Evolutionary conservation across 345 rosid species (phyloP).

Genomic region (Nephelium lappaceum): DNA sequence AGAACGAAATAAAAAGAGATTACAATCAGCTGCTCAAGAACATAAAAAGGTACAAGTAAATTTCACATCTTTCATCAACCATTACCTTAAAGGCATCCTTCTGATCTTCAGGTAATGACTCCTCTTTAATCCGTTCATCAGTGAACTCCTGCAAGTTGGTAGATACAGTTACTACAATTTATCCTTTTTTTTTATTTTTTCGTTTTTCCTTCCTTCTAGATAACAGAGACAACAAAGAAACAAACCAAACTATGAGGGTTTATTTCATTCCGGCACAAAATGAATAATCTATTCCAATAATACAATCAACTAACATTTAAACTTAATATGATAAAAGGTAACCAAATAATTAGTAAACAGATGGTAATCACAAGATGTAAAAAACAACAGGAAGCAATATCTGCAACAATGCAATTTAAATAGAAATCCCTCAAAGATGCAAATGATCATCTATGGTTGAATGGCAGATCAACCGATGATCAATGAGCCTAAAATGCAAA

Average conservation of each 20-base stretch:
- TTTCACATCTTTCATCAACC: constrained; percentile 5
- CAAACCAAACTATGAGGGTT: background rate
- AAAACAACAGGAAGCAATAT: background rate
- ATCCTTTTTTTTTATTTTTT: background rate
- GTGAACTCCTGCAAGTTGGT: constrained; percentile 64
- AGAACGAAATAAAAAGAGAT: background rate
- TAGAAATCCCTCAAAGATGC: background rate
- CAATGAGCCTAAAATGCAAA: background rate
- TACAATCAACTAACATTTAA: background rate
- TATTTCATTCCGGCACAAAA: background rate
- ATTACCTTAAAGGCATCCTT: constrained; percentile 84
- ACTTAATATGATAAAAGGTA: background rate
- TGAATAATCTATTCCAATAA: background rate
- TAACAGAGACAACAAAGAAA: background rate
- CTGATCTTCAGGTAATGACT: constrained; percentile 71
- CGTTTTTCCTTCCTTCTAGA: background rate
- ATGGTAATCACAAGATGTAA: background rate
- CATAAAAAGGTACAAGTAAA: constrained; percentile 5
- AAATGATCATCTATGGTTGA: background rate
- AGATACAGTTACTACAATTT: constrained; percentile 17
- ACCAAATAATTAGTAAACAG: background rate
- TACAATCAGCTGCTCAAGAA: constrained; percentile 8
- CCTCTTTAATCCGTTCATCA: constrained; percentile 60
- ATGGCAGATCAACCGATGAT: background rate
- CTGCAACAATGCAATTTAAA: background rate